These are phyloP conservation scores for Lachnellula cervina DNA, from an alignment of 2,329 filamentous ascomycete genomes.

Conservation along the genomic window DNA sequence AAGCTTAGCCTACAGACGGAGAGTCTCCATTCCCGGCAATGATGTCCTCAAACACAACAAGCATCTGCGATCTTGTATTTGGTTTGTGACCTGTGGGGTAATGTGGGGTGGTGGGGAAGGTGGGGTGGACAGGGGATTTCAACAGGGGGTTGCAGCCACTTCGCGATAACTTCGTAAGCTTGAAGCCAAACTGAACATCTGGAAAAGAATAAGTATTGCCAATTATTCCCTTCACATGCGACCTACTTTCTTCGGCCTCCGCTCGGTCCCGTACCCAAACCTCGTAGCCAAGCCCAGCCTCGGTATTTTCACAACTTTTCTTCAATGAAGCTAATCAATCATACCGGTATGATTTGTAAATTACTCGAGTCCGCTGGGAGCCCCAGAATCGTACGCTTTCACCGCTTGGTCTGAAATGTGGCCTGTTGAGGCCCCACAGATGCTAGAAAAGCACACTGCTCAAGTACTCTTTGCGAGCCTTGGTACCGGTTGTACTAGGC, in stretches of 20 bases:
- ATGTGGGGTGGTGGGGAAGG: neutral
- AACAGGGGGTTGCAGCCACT: too few species aligned
- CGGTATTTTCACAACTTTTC: neutral
- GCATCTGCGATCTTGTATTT: neutral
- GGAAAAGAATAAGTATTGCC: neutral
- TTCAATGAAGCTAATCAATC: too few species aligned
- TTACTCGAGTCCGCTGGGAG: too few species aligned
- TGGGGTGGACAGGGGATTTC: neutral
- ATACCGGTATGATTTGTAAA: too few species aligned
- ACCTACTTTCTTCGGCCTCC: neutral
- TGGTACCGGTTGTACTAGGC: too few species aligned
- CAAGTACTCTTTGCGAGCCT: neutral
- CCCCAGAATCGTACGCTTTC: too few species aligned
- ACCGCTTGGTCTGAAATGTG: too few species aligned
- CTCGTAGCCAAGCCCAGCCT: neutral
- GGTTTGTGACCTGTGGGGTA: neutral
- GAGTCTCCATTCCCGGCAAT: neutral
- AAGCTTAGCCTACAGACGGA: neutral
- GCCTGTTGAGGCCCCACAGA: neutral
- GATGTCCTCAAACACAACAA: too few species aligned
- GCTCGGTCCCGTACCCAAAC: neutral
- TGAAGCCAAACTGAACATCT: too few species aligned
- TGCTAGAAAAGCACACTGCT: neutral
- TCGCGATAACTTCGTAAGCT: too few species aligned
- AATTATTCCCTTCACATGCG: neutral